Conservation (phyloP, 176 grass and related monocot genomes). For the Cocos nucifera region DNA sequence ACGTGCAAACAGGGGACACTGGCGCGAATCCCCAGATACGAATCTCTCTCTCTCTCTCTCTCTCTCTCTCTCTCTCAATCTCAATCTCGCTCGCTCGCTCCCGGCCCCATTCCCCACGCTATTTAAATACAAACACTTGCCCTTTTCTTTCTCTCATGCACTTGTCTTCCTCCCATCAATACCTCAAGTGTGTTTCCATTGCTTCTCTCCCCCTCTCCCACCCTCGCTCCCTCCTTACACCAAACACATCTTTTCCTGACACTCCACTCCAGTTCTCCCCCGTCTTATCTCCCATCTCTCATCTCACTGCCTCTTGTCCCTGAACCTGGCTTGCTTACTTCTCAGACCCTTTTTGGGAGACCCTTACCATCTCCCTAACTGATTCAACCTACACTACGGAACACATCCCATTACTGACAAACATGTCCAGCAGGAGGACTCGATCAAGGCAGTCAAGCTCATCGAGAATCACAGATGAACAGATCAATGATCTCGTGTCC, state of each 20-base stretch:
- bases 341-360: no score
- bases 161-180: no score
- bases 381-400: no score
- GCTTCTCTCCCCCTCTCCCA: background rate
- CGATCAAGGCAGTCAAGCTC: constrained; percentile 15
- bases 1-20: background rate
- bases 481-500: constrained; percentile 37
- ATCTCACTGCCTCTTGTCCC: background rate
- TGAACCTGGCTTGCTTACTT: no score
- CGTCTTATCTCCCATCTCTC: background rate
- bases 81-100: background rate
- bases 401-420: no score
- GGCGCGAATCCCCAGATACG: no score
- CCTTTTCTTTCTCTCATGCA: constrained; percentile 2
- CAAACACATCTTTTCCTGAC: no score
- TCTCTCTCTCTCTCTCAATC: background rate
- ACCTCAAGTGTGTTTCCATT: no score
- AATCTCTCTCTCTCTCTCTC: background rate
- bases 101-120: background rate
- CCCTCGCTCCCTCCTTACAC: no score
- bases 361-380: no score
- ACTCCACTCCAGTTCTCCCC: background rate
- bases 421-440: constrained; percentile 32
- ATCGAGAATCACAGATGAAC: constrained; percentile 22
- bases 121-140: constrained; percentile 16